phyloP scores from a whole-genome alignment of 192 early-diverging fungal species.

The Entrophospora sp. region DNA sequence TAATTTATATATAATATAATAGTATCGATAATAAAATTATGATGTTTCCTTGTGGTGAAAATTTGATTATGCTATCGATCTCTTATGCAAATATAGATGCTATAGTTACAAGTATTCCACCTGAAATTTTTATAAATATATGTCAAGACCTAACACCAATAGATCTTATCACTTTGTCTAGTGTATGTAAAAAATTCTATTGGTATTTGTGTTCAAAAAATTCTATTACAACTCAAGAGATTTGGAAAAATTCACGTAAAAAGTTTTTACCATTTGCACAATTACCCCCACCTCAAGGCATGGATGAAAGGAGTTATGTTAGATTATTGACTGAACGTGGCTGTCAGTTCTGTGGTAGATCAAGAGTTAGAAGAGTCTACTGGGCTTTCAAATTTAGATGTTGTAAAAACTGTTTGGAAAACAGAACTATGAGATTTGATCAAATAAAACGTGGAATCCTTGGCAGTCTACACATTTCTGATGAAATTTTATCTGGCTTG shows the following conservation, averaged over 20 bases:
- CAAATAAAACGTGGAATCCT: not conserved
- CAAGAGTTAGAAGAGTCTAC: not conserved
- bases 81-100: no score
- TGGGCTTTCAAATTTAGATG: conserved; percentile 14
- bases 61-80: no score
- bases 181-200: conserved; percentile 11
- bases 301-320: not conserved
- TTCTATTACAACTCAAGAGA: conserved; percentile 9
- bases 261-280: not conserved
- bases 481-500: not conserved
- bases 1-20: no score
- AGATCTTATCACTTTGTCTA: conserved; percentile 1
- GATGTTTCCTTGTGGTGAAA: no score
- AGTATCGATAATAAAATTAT: no score
- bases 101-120: conserved; percentile 4
- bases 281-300: not conserved
- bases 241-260: conserved; percentile 1
- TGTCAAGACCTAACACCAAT: conserved; percentile 4
- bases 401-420: conserved; percentile 7
- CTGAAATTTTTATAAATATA: conserved; percentile 14
- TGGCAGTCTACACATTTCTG: not conserved
- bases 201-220: not conserved
- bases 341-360: not conserved
- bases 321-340: not conserved
- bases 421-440: conserved; percentile 14